Evolutionary conservation across 106 monocot species (phyloP), one percentile per base, ranked within the genome.

Genomic region (Posidonia australis): DNA sequence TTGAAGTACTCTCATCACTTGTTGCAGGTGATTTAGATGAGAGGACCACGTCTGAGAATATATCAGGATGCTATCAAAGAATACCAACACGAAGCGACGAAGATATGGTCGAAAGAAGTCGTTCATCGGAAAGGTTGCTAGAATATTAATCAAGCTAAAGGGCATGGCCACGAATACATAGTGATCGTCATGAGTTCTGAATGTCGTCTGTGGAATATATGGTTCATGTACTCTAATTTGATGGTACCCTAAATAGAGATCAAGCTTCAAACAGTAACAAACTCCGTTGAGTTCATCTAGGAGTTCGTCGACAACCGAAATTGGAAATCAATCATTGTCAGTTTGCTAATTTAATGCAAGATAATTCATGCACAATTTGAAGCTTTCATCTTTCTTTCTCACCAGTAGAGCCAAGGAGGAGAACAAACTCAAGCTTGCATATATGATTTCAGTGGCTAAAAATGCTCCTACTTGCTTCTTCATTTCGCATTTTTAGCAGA

Each of bases 51-150:
- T 24, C 1, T 18, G 10, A 42, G 41, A 58, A 16, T 57, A 68
- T 2, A 68, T 18, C 20, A 68, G 10, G 6, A 68, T 68, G 10
- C 44, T 57, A 44, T 68, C 55, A 58, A 68, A 68, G n/a, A 68
- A 68, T 44, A 54, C 12, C 0, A 44, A 0, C 10, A 68, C 25
- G 26, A 57, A 58, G 1, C 16, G 5, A 16, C 54, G 5, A 13
- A 68, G 24, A 11, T 23, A 43, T 26, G 32, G 32, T 2, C 31
- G 2, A 44, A 68, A 68, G 0, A 58, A 4, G 1, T 27, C 22
- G 29, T 68, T 68, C 56, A 68, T 56, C 9, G 26, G 68, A 9
- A 68, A 68, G 9, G 44, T 68, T 2, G 57, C 14, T 0, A 44
- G 23, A n/a, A 57, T 44, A 58, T 68, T 68, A 1, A 24, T 22